Base-by-base conservation (phyloP, 805 yeast genomes). In the Wickerhamiella shivajii region DNA sequence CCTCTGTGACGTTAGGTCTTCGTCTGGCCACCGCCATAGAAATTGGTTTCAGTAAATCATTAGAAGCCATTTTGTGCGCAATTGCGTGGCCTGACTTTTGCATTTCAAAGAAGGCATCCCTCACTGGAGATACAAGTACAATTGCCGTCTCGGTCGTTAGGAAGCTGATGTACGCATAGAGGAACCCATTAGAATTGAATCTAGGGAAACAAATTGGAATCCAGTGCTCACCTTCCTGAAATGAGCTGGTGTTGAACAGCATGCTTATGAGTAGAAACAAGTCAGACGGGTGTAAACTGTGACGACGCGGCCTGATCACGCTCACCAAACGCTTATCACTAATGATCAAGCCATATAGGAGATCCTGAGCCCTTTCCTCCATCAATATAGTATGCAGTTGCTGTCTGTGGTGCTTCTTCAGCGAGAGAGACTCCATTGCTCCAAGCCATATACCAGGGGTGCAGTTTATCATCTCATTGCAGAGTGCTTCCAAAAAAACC, bases 201-300 rank as follows among this genome's bases (percentile, higher is more conserved):
- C 78, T 72, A 1, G 97, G 94, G 51, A 87, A 63, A 53, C 98
- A 87, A 1, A 87, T 63, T 0, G 98, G 98, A 9, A 80, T 69
- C 97, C 97, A 90, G 38, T 83, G 69, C 48, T 85, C 95, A 15
- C 58, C 59, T 20, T 60, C 60, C 17, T 59, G 59, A 41, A 70
- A 63, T 0, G 71, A 61, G 29, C 59, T 56, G n/a, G 72, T 67
- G 42, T 67, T 70, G 45, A 69, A 70, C 2, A 87, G 69, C 56
- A 83, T 68, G 12, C 77, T 69, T 39, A 83, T 71, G 17, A 90
- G 55, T 6, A 80, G 59, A 31, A 77, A 79, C 12, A 90, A 57
- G 53, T 87, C 98, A 6, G 78, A 71, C 2, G 93, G 84, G 42
- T 77, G 78, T 22, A 87, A 52, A 5, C 76, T 67, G 52, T 87